Evolutionary conservation across 2,329 filamentous ascomycete genomes (phyloP), one percentile per base, ranked within the genome.

Genomic region (Amauroascus niger): DNA sequence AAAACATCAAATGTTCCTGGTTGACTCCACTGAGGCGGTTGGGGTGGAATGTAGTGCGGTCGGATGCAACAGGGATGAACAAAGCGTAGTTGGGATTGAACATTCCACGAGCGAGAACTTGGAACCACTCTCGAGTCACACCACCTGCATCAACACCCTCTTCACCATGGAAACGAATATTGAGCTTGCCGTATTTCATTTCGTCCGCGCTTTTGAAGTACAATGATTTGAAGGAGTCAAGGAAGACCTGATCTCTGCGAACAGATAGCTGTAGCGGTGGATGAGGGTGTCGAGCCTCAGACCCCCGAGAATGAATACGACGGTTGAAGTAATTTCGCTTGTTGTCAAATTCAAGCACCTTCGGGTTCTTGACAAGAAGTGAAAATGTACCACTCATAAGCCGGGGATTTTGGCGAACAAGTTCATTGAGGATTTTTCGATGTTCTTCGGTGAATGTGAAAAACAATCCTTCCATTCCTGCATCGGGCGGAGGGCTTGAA

Each of bases 271-370:
- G 89, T 49, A 98, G 76, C 41, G 88, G 86, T 45, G 82, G 81
- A 61, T 87, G 82, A 6, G 84, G 78, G 50, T 87, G 82, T 41
- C 89, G 83, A 56, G 78, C 79, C 63, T 88, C 83, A 52, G 80
- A 80, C 51, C 79, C 79, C 49, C 86, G 81, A 44, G 80, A 81
- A 69, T 98, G 93, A 9, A 98, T 84, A 64, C 88, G 90, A 57
- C 93, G 86, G 67, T 83, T 96, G 77, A 98, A 98, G 78, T 94
- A 98, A 72, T 95, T 97, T 64, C 93, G 89, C 76, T 98, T 98
- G 75, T 98, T 98, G 74, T 98, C 93, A 64, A 98, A 98, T 66
- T 98, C 93, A 11, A 98, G 77, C 2, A 98, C 94, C 77, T 97
- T 98, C 24, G 93, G 94, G 66, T 98, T 98, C 76, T 95, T 96